Conservation (phyloP, 2,329 filamentous ascomycete species). For the Annulohypoxylon truncatum region DNA sequence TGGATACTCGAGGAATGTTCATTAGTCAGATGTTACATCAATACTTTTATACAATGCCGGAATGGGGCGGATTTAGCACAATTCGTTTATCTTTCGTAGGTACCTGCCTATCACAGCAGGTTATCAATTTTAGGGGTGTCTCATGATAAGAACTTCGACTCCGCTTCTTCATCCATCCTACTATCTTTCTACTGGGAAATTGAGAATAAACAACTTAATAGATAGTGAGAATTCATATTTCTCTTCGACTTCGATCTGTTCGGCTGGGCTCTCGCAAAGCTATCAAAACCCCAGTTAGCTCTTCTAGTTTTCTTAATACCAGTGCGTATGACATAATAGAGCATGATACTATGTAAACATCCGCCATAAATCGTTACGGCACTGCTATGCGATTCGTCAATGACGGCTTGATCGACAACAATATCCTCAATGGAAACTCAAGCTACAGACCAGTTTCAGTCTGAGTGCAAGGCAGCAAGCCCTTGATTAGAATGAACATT, state of each 20-base stretch:
- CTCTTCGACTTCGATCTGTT: not conserved
- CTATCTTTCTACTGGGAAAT: not conserved
- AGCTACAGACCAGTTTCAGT: not conserved
- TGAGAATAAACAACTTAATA: not conserved
- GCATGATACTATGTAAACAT: not conserved
- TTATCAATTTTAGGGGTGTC: not conserved
- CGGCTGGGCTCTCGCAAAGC: not conserved
- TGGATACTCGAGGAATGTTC: not conserved
- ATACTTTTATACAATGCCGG: slow-evolving; percentile 15
- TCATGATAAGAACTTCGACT: slow-evolving; percentile 13
- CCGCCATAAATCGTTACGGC: not conserved
- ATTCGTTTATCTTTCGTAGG: slow-evolving; percentile 12
- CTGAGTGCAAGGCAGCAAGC: not conserved
- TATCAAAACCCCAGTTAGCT: not conserved
- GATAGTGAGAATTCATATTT: too few relatives aligned
- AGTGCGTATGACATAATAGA: too few relatives aligned
- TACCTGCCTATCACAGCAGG: slow-evolving; percentile 29
- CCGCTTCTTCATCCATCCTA: not conserved
- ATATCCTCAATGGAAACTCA: not conserved
- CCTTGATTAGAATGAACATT: slow-evolving; percentile 2
- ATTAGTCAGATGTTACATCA: slow-evolving; percentile 31
- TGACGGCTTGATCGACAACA: not conserved
- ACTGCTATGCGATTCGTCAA: not conserved
- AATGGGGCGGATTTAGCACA: slow-evolving; percentile 5
- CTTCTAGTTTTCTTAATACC: not conserved